Evolutionary conservation across 441 rosid species (phyloP), one percentile per base, ranked within the genome.

Genomic region (Arabidopsis lyrata): DNA sequence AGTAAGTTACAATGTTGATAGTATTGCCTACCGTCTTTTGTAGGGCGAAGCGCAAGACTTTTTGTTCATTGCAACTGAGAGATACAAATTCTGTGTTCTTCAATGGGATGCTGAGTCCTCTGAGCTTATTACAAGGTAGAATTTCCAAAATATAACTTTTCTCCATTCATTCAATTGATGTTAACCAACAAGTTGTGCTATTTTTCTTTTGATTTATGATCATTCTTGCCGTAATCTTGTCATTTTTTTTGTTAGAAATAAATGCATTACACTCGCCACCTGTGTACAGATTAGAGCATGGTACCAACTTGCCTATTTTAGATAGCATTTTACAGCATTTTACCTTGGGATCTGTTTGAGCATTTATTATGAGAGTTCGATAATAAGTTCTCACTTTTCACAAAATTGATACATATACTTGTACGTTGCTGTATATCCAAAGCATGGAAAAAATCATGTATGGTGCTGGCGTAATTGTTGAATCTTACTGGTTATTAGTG

Each of bases 31-130:
- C 47, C 68, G 36, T 39, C 44, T 50, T 70, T 76, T 35, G 75
- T 83, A 92, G 97, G 98, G 99, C 0, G 99, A 92, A 85, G 81
- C 87, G 3, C 99, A 92, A 72, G 99, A 95, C 73, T 95, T 92
- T 84, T 81, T 95, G 39, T 95, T 95, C 74, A 89, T 95, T 77
- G 95, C 95, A 14, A 92, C 98, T 0, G 99, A 95, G 75, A 90
- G 98, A 87, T 90, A 95, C 79, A 92, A 91, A 59, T 95, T 92
- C 49, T 95, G 99, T 74, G 98, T 95, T 63, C 98, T 95, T 73
- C 99, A 95, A 31, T 95, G 99, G 98, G 99, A 92, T 82, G 72
- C 90, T 6, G 96, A 88, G 72, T 65, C 88, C 39, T 89, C 97
- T 36, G 98, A 95, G 84, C 98, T 95, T 73, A 78, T 95, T 69